A percentile compares a stretch with the other conserved stretches of the same genome.
Conservation (phyloP, 805 yeast species). For the Saturnispora mendoncae region DNA sequence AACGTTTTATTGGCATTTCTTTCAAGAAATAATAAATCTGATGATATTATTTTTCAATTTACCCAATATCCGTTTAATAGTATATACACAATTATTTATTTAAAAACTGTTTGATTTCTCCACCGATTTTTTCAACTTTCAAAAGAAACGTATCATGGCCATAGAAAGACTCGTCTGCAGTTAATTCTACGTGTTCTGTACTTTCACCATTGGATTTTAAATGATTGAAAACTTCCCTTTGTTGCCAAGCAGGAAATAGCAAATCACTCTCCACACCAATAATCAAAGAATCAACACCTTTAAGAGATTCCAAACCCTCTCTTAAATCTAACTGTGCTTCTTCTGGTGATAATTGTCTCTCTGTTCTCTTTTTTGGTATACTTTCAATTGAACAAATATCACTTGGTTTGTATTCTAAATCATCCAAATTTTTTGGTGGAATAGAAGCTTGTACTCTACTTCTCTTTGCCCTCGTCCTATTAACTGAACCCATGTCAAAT, state of each 20-base stretch:
- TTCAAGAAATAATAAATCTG: too few relatives aligned
- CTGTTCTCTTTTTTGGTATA: conserved; percentile 41
- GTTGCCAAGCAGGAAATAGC: conserved; percentile 92
- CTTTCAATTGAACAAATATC: conserved; percentile 40
- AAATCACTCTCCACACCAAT: conserved; percentile 92
- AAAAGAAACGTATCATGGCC: conserved; percentile 90
- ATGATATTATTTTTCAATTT: too few relatives aligned
- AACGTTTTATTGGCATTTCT: conserved; percentile 1
- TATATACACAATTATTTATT: neutral
- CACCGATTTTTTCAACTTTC: conserved; percentile 72
- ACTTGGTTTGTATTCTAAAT: conserved; percentile 23
- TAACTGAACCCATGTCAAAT: conserved; percentile 61
- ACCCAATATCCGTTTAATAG: too few relatives aligned
- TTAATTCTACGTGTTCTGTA: conserved; percentile 62
- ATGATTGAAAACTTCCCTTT: conserved; percentile 63
- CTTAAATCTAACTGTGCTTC: conserved; percentile 54
- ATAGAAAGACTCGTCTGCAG: conserved; percentile 66
- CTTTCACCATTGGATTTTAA: conserved; percentile 34
- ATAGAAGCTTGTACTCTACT: conserved; percentile 34
- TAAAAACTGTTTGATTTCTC: conserved; percentile 60
- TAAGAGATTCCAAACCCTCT: conserved; percentile 54
- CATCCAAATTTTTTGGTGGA: conserved; percentile 20
- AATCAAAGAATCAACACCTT: conserved; percentile 60
- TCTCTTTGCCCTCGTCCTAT: conserved; percentile 35
- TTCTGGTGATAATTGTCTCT: conserved; percentile 38